Conservation (phyloP, 768 basidiomycete genomes). For the Megacollybia marginata region DNA sequence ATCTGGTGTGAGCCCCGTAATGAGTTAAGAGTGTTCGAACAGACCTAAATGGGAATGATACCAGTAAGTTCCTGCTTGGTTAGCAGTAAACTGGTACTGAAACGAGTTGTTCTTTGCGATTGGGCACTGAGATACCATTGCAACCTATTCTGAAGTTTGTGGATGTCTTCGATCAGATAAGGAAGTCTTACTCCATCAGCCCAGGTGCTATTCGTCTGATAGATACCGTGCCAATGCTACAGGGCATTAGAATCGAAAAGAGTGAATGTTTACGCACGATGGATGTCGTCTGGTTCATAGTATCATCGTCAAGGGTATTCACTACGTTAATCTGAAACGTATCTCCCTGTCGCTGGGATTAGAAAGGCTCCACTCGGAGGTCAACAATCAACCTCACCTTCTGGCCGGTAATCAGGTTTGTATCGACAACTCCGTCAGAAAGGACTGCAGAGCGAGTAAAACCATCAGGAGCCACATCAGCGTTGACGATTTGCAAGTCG, state of each 20-base stretch:
- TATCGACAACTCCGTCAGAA: constrained; percentile 27
- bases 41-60: constrained; percentile 8
- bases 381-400: constrained; percentile 9
- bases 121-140: constrained; percentile 25
- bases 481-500: constrained; percentile 23
- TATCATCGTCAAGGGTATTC: constrained; percentile 29
- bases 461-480: constrained; percentile 30
- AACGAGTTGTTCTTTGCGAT: constrained; percentile 21
- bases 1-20: constrained; percentile 24
- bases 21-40: constrained; percentile 27
- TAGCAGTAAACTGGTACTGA: constrained; percentile 22
- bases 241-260: not conserved
- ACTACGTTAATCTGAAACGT: constrained; percentile 26
- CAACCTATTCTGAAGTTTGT: constrained; percentile 17
- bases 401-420: constrained; percentile 31
- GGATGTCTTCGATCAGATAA: constrained; percentile 29
- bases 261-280: constrained; percentile 8
- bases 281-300: constrained; percentile 32
- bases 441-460: constrained; percentile 24
- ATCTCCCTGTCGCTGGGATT: not conserved
- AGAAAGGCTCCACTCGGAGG: not conserved
- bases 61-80: constrained; percentile 33
- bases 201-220: constrained; percentile 27
- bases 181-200: constrained; percentile 23
- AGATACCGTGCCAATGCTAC: constrained; percentile 42